Conservation (phyloP, 2,329 filamentous ascomycete genomes). For the Macrophomina tecta region DNA sequence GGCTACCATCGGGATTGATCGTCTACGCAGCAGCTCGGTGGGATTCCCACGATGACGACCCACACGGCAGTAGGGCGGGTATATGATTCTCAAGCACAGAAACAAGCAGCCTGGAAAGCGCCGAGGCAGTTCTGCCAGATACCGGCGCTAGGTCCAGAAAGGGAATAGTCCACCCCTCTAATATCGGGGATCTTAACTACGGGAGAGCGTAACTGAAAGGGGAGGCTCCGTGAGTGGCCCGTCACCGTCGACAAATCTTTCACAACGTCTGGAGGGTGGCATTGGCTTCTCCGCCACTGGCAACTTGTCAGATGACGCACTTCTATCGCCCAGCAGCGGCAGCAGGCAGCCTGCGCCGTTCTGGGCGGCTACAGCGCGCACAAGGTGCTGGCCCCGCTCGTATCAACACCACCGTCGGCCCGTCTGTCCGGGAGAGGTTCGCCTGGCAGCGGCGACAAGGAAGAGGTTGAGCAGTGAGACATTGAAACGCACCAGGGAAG, state of each 20-base stretch:
- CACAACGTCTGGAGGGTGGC: not conserved
- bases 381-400: conserved; percentile 1
- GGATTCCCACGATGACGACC: conserved; percentile 5
- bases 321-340: not conserved
- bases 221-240: conserved; percentile 4
- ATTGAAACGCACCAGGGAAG: not conserved
- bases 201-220: conserved; percentile 11
- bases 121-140: conserved; percentile 1
- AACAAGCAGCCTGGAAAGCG: not conserved
- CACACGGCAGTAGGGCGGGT: not conserved
- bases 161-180: not conserved
- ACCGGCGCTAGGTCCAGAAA: conserved; percentile 1
- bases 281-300: not conserved
- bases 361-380: conserved; percentile 2
- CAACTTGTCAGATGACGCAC: conserved; percentile 4
- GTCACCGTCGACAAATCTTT: conserved; percentile 3
- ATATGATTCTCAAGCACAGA: not conserved
- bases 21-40: not conserved
- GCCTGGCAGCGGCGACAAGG: not conserved
- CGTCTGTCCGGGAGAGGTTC: not conserved
- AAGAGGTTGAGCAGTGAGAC: not conserved
- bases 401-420: conserved; percentile 22
- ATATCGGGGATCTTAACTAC: conserved; percentile 7
- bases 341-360: not conserved
- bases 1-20: not conserved